These are phyloP conservation scores for Penicillium decumbens DNA, from an alignment of 2,329 filamentous ascomycete species.

Conservation along the genomic window DNA sequence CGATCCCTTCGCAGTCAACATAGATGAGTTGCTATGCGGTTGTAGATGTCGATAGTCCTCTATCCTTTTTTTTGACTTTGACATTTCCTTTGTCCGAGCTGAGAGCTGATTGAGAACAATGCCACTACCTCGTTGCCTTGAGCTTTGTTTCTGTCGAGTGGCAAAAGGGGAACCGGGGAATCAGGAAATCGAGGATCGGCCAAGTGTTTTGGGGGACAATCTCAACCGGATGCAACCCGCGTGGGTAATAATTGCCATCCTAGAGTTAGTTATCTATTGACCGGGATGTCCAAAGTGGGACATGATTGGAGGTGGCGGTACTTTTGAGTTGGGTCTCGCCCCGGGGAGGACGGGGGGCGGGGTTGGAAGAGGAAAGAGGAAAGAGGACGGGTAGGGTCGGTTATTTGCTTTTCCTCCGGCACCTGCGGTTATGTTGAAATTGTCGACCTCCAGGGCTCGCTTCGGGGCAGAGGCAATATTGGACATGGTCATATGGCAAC, in stretches of 20 bases:
- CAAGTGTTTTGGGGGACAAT: not conserved
- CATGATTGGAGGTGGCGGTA: constrained; percentile 2
- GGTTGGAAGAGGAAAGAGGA: not conserved
- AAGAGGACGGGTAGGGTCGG: not conserved
- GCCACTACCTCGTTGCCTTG: not conserved
- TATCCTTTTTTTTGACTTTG: not conserved
- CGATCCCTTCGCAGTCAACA: not conserved
- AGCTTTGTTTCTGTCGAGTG: not conserved
- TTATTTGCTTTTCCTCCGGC: constrained; percentile 17
- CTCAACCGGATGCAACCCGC: not conserved
- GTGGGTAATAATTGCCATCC: not conserved
- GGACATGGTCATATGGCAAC: not conserved
- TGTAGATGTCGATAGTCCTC: not conserved
- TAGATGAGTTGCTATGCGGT: not conserved
- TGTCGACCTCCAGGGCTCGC: not conserved
- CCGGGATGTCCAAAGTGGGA: not conserved
- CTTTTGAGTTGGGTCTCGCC: not conserved
- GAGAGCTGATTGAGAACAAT: not conserved
- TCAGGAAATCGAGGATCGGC: not conserved
- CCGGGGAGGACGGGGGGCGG: not conserved
- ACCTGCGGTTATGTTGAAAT: constrained; percentile 21
- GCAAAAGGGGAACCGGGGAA: not conserved
- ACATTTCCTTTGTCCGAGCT: not conserved
- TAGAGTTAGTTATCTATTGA: not conserved
- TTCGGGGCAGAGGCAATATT: not conserved